Conservation (phyloP, 768 basidiomycete species). For the Trametopsis cervina region DNA sequence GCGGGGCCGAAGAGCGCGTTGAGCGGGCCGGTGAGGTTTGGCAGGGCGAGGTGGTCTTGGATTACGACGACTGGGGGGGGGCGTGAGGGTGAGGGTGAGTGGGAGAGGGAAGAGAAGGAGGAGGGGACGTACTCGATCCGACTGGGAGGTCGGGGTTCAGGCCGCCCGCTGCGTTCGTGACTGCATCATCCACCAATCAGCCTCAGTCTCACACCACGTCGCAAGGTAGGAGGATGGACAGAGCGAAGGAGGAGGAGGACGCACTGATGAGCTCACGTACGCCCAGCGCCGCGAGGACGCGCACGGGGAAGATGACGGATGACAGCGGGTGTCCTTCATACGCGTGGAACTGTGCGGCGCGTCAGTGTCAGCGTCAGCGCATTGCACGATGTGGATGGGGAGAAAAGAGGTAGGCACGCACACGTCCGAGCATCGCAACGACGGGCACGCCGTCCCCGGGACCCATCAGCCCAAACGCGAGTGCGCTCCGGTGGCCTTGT, state of each 20-base stretch:
- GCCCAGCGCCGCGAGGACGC: slow-evolving; percentile 73
- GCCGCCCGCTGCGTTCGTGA: slow-evolving; percentile 86
- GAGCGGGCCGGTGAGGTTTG: slow-evolving; percentile 62
- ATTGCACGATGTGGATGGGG: no score
- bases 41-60: slow-evolving; percentile 79
- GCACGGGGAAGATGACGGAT: slow-evolving; percentile 71
- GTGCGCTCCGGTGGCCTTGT: slow-evolving; percentile 68
- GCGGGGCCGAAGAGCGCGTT: slow-evolving; percentile 77
- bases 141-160: slow-evolving; percentile 67
- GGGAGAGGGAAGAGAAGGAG: neutral
- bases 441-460: slow-evolving; percentile 60
- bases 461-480: slow-evolving; percentile 79
- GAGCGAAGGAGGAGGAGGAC: slow-evolving; percentile 18
- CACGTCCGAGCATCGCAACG: slow-evolving; percentile 86
- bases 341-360: slow-evolving; percentile 61
- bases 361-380: neutral
- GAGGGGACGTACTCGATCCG: slow-evolving; percentile 63
- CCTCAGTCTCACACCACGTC: neutral
- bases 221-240: neutral
- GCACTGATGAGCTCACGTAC: slow-evolving; percentile 69
- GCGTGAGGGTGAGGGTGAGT: slow-evolving; percentile 10
- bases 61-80: slow-evolving; percentile 62
- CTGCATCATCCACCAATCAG: slow-evolving; percentile 32
- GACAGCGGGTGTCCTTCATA: slow-evolving; percentile 77
- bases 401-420: slow-evolving; percentile 26